Base-by-base conservation (phyloP, 768 basidiomycete species). In the Russula sp. region DNA sequence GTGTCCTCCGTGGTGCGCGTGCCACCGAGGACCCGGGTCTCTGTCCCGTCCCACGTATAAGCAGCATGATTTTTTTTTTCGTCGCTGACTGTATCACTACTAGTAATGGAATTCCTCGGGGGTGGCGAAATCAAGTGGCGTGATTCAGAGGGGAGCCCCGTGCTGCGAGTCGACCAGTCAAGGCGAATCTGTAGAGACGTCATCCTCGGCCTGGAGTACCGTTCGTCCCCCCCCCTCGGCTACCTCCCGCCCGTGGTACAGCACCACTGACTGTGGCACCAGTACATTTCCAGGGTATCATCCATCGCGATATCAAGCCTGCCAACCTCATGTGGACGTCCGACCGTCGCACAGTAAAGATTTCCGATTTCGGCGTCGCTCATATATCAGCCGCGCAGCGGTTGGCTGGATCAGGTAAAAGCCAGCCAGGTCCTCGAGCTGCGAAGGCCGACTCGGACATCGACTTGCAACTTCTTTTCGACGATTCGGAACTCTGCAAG, bases 291-390 rank as follows among this genome's bases (percentile, higher is more conserved):
- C 94, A 98, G 71, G 97, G 96, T 27, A 98, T 99, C 74, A 98
- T 99, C 55, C 97, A 99, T 76, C 91, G 97, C 61, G 97, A 99
- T 76, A 98, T 99, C 78, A 99, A 99, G 73, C 97, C 97, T 32
- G 92, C 94, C 51, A 99, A 99, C 75, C 85, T 99, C 27, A 82
- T 99, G 34, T 94, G 91, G 86, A 89, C 89, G 3, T 80, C 82
- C 32, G 90, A 96, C 76, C 86, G 91, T 57, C 83, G 84, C 63
- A 84, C 83, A 62, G 95, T 98, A 76, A 99, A 99, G 76, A 98
- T 99, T 64, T 93, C 89, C 32, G 97, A 99, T 76, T 98, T 99
- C 74, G 97, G 97, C 57, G 94, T 97, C 57, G 95, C 96, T 16
- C 93, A 96, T 72, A 94, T 96, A 75, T 96, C 93, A 5, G 89